Percentiles rank a stretch among this genome's conserved stretches.
Evolutionary conservation across 2,329 filamentous ascomycete species (phyloP).

Genomic region (Fusarium papillatum): DNA sequence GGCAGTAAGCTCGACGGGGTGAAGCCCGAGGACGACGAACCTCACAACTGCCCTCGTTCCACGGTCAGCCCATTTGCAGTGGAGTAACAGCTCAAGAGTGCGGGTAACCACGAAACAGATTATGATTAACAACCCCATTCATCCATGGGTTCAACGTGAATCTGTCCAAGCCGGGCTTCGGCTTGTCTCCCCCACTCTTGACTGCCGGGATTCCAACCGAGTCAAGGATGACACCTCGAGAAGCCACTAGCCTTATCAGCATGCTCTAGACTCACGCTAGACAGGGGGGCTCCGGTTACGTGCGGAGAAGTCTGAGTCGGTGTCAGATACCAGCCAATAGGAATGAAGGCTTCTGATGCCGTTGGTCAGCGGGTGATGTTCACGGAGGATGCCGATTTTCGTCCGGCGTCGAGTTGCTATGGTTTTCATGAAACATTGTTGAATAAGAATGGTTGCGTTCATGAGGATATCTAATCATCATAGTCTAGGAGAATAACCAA

Average conservation of each 20-base stretch:
- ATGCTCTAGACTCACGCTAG: background rate
- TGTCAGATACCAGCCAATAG: background rate
- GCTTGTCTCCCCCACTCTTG: constrained; percentile 1
- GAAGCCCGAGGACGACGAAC: background rate
- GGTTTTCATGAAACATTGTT: background rate
- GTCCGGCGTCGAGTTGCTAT: background rate
- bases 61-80: background rate
- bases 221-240: background rate
- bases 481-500: background rate
- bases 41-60: background rate
- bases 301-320: background rate
- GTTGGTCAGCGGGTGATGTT: background rate
- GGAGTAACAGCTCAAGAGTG: background rate
- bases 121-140: constrained; percentile 1
- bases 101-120: background rate
- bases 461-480: background rate
- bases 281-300: background rate
- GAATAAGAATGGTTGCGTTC: background rate
- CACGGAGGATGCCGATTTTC: background rate
- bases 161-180: background rate
- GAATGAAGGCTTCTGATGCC: background rate
- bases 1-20: background rate
- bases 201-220: background rate
- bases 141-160: background rate
- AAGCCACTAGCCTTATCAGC: background rate